Evolutionary conservation across 2,329 filamentous ascomycete genomes (phyloP).

Genomic region (Mycogone perniciosa): DNA sequence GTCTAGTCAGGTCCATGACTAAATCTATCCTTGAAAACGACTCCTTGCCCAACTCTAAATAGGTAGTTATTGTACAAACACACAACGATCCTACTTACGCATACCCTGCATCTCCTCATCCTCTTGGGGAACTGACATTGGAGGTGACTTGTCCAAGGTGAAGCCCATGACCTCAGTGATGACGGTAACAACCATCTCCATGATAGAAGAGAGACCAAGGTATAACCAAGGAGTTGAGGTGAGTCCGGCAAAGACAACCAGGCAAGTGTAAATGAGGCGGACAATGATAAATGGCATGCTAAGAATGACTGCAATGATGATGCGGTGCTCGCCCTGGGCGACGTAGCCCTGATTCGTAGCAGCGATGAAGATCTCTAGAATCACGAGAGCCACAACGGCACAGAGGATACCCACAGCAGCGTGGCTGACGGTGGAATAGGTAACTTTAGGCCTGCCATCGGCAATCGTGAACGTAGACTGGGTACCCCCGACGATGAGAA

Average conservation of each 20-base stretch:
- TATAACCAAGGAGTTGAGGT: constrained; percentile 25
- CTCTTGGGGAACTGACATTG: constrained; percentile 4
- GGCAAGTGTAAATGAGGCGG: constrained; percentile 25
- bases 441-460: constrained; percentile 19
- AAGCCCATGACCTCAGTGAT: constrained; percentile 27
- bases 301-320: constrained; percentile 38
- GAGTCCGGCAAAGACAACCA: constrained; percentile 24
- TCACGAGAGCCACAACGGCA: constrained; percentile 33
- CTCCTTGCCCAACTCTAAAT: not conserved
- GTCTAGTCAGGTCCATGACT: constrained; percentile 3
- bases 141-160: constrained; percentile 20
- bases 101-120: constrained; percentile 12
- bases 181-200: constrained; percentile 28
- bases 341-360: constrained; percentile 33
- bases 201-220: constrained; percentile 26
- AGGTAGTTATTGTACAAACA: not conserved
- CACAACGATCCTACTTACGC: constrained; percentile 1
- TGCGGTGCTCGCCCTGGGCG: constrained; percentile 47
- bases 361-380: constrained; percentile 35
- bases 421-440: constrained; percentile 23
- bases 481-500: constrained; percentile 28
- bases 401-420: constrained; percentile 26
- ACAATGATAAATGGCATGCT: constrained; percentile 30
- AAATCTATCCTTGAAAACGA: not conserved
- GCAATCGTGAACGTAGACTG: constrained; percentile 19